Evolutionary conservation across 2,329 filamentous ascomycete genomes (phyloP).

Genomic region (Pseudogymnoascus sp.): DNA sequence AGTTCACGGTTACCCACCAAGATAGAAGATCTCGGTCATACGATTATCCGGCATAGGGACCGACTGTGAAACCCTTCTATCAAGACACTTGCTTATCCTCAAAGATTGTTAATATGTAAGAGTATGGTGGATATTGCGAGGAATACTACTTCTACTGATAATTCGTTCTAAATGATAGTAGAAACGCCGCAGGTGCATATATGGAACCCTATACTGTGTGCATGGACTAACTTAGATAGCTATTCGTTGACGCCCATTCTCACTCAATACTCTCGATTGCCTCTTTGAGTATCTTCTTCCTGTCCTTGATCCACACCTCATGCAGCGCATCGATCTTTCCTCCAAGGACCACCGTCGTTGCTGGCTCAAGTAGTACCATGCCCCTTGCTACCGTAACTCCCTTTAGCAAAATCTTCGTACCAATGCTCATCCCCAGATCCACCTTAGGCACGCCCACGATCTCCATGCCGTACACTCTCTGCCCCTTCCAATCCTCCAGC

Average conservation of each 20-base stretch:
- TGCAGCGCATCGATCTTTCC: constrained; percentile 82
- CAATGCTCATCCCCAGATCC: constrained; percentile 63
- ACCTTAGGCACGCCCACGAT: constrained; percentile 59
- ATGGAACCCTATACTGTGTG: not conserved
- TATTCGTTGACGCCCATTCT: not conserved
- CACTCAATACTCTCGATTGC: constrained; percentile 37
- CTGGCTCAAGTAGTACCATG: constrained; percentile 68
- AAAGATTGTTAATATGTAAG: not conserved
- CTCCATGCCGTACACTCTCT: constrained; percentile 66
- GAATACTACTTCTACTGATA: not conserved
- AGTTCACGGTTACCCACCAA: constrained; percentile 1
- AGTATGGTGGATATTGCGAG: not conserved
- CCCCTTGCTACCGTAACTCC: constrained; percentile 66
- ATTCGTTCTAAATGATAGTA: not conserved
- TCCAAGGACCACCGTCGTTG: constrained; percentile 65
- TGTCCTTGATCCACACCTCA: constrained; percentile 64
- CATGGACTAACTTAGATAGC: not conserved
- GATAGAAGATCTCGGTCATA: constrained; percentile 9
- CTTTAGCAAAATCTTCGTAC: constrained; percentile 72
- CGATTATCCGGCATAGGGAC: constrained; percentile 5
- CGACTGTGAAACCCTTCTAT: not conserved
- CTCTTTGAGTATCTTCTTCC: constrained; percentile 62
- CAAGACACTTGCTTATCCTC: not conserved
- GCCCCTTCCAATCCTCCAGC: constrained; percentile 71
- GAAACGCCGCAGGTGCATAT: not conserved